Percentiles rank a stretch among this genome's conserved stretches.
Conservation (phyloP, 495 filamentous ascomycete genomes). For the Polyplosphaeria fusca region DNA sequence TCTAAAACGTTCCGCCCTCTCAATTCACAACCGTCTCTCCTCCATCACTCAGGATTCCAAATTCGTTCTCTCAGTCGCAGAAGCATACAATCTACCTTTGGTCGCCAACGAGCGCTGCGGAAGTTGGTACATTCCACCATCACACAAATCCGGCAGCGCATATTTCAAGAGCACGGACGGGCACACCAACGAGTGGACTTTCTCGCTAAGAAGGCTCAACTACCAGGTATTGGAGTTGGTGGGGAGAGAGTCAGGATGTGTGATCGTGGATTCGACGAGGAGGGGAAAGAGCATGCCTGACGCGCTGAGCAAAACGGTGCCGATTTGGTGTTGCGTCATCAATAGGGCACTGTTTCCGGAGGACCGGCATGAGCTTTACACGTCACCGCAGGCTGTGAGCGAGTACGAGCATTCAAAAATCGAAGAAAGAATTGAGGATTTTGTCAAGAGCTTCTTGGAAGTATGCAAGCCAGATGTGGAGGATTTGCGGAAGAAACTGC, state of each 20-base stretch:
- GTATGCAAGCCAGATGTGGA: conserved; percentile 50
- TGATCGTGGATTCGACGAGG: conserved; percentile 93
- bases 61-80: conserved; percentile 38
- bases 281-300: conserved; percentile 92
- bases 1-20: conserved; percentile 71
- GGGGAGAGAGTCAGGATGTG: conserved; percentile 66
- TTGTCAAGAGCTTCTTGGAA: conserved; percentile 59
- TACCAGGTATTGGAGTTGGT: conserved; percentile 68
- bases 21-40: conserved; percentile 71
- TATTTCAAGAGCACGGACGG: conserved; percentile 99
- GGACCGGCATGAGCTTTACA: conserved; percentile 52
- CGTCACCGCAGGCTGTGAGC: conserved; percentile 65
- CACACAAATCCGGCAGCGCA: conserved; percentile 62
- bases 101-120: conserved; percentile 92
- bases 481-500: conserved; percentile 40
- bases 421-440: conserved; percentile 59
- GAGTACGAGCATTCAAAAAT: conserved; percentile 79
- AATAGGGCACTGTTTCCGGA: conserved; percentile 74
- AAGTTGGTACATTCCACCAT: conserved; percentile 85
- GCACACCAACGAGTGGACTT: conserved; percentile 83
- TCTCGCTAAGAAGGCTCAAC: conserved; percentile 80
- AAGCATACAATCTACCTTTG: conserved; percentile 62
- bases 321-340: conserved; percentile 85
- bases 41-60: conserved; percentile 44
- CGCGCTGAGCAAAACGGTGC: conserved; percentile 86